Base-by-base conservation (phyloP, 2,329 filamentous ascomycete genomes). In the Aureobasidium pullulans region DNA sequence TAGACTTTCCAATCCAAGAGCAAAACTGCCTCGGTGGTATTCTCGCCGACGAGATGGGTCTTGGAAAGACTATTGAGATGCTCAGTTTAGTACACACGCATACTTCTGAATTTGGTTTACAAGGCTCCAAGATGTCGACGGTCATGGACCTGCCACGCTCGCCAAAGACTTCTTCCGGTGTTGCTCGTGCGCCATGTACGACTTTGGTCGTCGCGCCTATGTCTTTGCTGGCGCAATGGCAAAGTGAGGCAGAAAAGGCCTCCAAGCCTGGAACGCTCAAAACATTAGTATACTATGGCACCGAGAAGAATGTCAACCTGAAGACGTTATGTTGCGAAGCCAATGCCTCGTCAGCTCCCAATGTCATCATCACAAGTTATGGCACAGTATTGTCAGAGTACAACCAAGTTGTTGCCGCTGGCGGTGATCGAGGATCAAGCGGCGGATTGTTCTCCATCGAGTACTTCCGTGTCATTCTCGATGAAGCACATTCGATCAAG, bases 11-110 rank as follows among this genome's bases (percentile, higher is more conserved):
- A 0, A 83, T 85, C 2, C 94, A 99, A 70, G 90, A 97, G 67
- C 94, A 97, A 69, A 90, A 95, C 70, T 99, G 94, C 65, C 78
- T 96, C 0, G 94, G 94, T 46, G 94, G 94, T 6, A 89, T 99
- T 60, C 77, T 99, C 43, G 94, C 94, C 8, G 94, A 99, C 68
- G 89, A 97, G 73, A 99, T 99, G 94, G 94, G 94, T 48, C 79
- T 99, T 1, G 94, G 94, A 36, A 99, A 99, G 76, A 99, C 94
- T 0, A 97, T 99, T 57, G 93, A 99, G 70, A 97, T 99, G 91
- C 83, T 99, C 62, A 94, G 90, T 73, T 77, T 99, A 52, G 83
- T 99, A 5, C 94, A 99, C 70, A 84, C 89, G 0, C 89, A 97
- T 70, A 84, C 83, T 62, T 86, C 84, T 3, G 79, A 86, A 23